phyloP scores from a whole-genome alignment of 148 eudicot species.

The Nepenthes mirabilis region DNA sequence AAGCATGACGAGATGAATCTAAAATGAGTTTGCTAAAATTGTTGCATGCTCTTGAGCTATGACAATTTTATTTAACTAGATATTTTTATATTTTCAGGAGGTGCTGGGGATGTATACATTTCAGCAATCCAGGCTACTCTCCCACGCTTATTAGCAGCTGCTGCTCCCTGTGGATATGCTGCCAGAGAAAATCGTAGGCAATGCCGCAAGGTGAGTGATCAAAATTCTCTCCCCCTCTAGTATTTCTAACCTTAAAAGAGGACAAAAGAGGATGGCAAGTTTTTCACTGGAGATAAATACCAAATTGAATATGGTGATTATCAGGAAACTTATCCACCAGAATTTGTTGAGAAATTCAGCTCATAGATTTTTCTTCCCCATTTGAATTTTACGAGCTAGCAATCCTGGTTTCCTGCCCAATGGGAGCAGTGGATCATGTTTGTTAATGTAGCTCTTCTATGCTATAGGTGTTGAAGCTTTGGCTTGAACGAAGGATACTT shows the following conservation, averaged over 20 bases:
- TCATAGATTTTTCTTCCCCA: no score
- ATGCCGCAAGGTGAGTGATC: slow-evolving; percentile 68
- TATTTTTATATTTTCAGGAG: slow-evolving; percentile 34
- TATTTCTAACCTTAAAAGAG: neutral
- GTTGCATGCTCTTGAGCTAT: neutral
- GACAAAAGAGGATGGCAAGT: no score
- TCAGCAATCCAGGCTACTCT: slow-evolving; percentile 70
- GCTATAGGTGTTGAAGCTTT: slow-evolving; percentile 72
- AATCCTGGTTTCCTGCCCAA: no score
- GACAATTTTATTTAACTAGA: neutral
- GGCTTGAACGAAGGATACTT: slow-evolving; percentile 80
- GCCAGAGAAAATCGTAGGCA: slow-evolving; percentile 85
- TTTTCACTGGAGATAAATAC: no score
- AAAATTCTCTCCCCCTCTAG: neutral
- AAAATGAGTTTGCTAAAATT: neutral
- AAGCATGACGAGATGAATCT: neutral
- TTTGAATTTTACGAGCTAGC: no score
- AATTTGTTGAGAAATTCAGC: no score
- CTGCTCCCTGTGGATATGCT: slow-evolving; percentile 93
- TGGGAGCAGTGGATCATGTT: neutral
- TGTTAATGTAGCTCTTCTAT: slow-evolving; percentile 7
- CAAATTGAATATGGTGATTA: no score
- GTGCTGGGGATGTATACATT: slow-evolving; percentile 49
- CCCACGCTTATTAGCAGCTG: slow-evolving; percentile 75
- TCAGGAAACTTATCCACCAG: no score